Evolutionary conservation across 2,329 filamentous ascomycete genomes (phyloP).

Genomic region (Ceratocystis alfenasii): DNA sequence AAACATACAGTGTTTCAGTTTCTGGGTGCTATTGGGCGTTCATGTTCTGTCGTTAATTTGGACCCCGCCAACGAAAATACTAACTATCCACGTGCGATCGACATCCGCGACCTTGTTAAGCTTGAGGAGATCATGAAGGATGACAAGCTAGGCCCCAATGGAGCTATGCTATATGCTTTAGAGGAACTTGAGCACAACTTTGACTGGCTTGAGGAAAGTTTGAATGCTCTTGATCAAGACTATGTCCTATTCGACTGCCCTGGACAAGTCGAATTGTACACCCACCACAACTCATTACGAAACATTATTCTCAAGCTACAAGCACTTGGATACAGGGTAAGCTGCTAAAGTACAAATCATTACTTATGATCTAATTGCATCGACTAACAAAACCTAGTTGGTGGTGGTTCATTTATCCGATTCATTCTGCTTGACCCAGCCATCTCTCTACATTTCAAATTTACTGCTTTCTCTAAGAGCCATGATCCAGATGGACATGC

Average conservation of each 20-base stretch:
- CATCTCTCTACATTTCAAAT: slow-evolving; percentile 89
- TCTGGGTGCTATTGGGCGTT: slow-evolving; percentile 85
- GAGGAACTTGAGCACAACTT: slow-evolving; percentile 92
- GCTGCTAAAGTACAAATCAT: slow-evolving; percentile 27
- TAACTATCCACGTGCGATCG: slow-evolving; percentile 76
- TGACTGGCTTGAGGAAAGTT: slow-evolving; percentile 74
- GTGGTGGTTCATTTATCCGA: slow-evolving; percentile 90
- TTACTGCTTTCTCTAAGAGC: slow-evolving; percentile 83
- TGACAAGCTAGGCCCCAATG: slow-evolving; percentile 82
- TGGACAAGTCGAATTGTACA: slow-evolving; percentile 93
- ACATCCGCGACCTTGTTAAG: slow-evolving; percentile 78
- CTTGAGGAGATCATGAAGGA: slow-evolving; percentile 92
- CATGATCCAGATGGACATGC: slow-evolving; percentile 97
- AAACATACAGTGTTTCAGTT: slow-evolving; percentile 71
- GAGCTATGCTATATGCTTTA: slow-evolving; percentile 81
- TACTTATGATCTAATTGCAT: slow-evolving; percentile 26
- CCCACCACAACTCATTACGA: slow-evolving; percentile 80
- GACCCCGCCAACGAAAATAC: slow-evolving; percentile 94
- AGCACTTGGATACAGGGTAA: slow-evolving; percentile 81
- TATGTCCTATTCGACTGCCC: slow-evolving; percentile 95
- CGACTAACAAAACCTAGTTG: slow-evolving; percentile 44
- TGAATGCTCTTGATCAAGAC: slow-evolving; percentile 73
- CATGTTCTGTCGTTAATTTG: slow-evolving; percentile 90
- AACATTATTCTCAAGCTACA: slow-evolving; percentile 86
- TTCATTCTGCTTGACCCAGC: slow-evolving; percentile 83